A percentile compares a stretch with the other conserved stretches of the same genome.
Evolutionary conservation across 208 protist genomes (phyloP).

Genomic region (Crithidia bombi): DNA sequence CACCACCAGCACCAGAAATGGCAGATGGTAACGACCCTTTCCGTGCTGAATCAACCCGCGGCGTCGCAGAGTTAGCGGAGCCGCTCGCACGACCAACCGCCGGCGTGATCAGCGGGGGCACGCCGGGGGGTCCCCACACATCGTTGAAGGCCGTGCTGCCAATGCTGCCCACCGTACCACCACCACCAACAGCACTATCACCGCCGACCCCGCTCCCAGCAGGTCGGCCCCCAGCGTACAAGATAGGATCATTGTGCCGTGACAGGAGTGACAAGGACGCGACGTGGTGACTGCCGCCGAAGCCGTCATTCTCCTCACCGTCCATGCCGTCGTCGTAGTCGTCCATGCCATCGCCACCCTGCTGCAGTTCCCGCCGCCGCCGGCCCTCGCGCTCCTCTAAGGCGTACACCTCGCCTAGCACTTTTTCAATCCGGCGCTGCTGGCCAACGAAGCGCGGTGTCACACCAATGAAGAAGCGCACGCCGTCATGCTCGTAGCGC

Average conservation of each 20-base stretch:
- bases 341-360: constrained; percentile 8
- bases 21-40: background rate
- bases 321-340: constrained; percentile 1
- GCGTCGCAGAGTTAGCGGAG: background rate
- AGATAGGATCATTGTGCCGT: background rate
- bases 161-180: too few species aligned
- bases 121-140: constrained; percentile 14
- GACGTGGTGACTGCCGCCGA: background rate
- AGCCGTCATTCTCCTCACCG: background rate
- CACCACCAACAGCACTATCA: background rate
- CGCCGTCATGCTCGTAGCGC: constrained; percentile 68
- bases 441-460: constrained; percentile 69
- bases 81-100: background rate
- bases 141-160: constrained; percentile 13
- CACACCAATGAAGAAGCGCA: constrained; percentile 79
- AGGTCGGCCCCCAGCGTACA: constrained; percentile 1
- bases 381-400: constrained; percentile 36
- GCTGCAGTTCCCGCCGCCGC: background rate
- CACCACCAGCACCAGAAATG: too few species aligned
- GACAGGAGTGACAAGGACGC: constrained; percentile 2
- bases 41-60: background rate
- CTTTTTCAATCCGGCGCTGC: constrained; percentile 52
- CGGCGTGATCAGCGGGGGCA: constrained; percentile 5
- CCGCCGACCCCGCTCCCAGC: background rate
- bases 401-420: constrained; percentile 40